phyloP scores from a whole-genome alignment of 371 early-diverging fungal species.

The Quaeritorhiza haematococci region DNA sequence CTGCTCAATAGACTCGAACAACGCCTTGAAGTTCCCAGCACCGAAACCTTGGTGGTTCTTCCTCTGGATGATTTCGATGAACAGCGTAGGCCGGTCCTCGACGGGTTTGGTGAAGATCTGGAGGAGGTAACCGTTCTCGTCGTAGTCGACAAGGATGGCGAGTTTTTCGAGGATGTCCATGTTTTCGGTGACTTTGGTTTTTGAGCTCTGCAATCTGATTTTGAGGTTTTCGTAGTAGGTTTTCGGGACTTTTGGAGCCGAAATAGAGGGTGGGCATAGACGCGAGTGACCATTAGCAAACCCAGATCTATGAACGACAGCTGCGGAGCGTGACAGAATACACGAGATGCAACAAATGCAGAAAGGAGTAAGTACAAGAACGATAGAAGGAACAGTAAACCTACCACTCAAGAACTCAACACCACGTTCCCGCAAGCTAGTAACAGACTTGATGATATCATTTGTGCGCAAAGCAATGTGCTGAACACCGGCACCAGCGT shows the following conservation, averaged over 20 bases:
- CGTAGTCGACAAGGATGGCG: slow-evolving; percentile 91
- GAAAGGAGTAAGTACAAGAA: not conserved
- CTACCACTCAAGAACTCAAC: slow-evolving; percentile 70
- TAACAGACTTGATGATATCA: slow-evolving; percentile 81
- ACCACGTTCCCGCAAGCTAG: slow-evolving; percentile 76
- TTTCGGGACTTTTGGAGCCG: slow-evolving; percentile 45
- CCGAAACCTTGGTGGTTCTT: slow-evolving; percentile 93
- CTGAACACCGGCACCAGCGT: slow-evolving; percentile 52
- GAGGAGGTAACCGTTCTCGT: slow-evolving; percentile 91
- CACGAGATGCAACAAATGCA: no score
- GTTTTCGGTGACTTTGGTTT: slow-evolving; percentile 73
- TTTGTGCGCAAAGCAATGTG: slow-evolving; percentile 82
- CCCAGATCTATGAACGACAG: no score
- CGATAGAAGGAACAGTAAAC: not conserved
- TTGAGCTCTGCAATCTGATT: slow-evolving; percentile 57
- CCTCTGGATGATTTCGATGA: slow-evolving; percentile 94
- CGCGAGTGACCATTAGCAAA: no score
- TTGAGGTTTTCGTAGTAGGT: slow-evolving; percentile 87
- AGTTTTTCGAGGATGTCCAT: slow-evolving; percentile 75
- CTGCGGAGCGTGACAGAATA: no score
- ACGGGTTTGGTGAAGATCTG: slow-evolving; percentile 79
- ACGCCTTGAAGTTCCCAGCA: slow-evolving; percentile 96
- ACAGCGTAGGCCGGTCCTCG: slow-evolving; percentile 94
- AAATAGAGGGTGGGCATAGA: no score
- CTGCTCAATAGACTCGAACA: slow-evolving; percentile 90